Evolutionary conservation across 2,329 filamentous ascomycete species (phyloP), one percentile per base, ranked within the genome.

Genomic region (Cryoendolithus antarcticus): DNA sequence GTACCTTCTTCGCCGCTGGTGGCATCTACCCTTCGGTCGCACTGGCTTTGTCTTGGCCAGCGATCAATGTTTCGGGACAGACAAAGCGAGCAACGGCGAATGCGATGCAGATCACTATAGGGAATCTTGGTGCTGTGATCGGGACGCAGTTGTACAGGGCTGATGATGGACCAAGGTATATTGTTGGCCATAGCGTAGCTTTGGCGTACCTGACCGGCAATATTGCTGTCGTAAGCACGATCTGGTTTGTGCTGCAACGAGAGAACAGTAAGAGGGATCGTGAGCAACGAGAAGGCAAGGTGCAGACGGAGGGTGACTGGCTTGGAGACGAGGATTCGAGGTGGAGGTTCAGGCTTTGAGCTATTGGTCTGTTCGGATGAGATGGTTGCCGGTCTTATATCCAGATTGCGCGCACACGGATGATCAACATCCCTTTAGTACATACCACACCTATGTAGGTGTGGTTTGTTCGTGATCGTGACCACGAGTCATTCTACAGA

Each of bases 51-150:
- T 76, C 74, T 1, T 84, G 80, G 79, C 76, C 78, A 0, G 78
- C 79, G 2, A 81, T 80, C 55, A 83, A 84, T 42, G 75, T 84
- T 1, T 77, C 75, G 0, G 77, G 77, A 0, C 77, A 82, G 57
- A 81, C 77, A 0, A 84, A 84, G 57, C 67, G 80, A 1, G 76
- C 75, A 1, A 74, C 77, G 3, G 75, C 74, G 2, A 82, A 78
- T 35, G 80, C 75, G 0, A 74, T 84, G 71, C 78, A 82, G 48
- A 82, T 84, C 41, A 78, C 73, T 7, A 77, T 84, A 37, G 80
- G 79, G 0, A 83, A 82, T 46, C 53, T 80, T 1, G 80, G 79
- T 0, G 78, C 77, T 0, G 75, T 83, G 0, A 48, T 85, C 15
- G 80, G 79, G 0, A 84, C 79, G 1, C 79, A 85, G 57, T 55